Evolutionary conservation across 441 rosid species (phyloP).

Genomic region (Dalechampia spathulata): DNA sequence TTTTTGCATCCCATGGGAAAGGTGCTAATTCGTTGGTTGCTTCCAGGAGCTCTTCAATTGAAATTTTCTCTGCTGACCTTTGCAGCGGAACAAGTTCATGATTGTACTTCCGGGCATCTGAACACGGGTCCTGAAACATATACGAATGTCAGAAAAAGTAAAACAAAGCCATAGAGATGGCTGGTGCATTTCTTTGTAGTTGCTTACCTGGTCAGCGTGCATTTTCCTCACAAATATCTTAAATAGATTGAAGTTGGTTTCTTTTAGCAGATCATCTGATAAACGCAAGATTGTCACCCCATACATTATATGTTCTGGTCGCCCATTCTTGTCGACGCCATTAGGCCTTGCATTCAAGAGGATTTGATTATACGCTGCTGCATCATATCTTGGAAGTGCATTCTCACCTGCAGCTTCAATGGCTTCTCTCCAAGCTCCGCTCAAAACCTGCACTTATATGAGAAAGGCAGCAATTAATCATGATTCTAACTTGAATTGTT

Average conservation of each 20-base stretch:
- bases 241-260: conserved; percentile 45
- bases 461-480: neutral
- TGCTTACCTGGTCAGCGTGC: conserved; percentile 72
- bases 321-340: conserved; percentile 45
- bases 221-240: conserved; percentile 64
- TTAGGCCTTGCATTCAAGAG: conserved; percentile 75
- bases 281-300: conserved; percentile 67
- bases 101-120: conserved; percentile 43
- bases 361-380: conserved; percentile 61
- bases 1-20: conserved; percentile 54
- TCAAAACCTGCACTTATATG: conserved; percentile 43
- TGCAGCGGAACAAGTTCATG: conserved; percentile 42
- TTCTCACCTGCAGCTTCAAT: conserved; percentile 81
- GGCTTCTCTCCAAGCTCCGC: conserved; percentile 60
- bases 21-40: conserved; percentile 46
- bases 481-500: neutral
- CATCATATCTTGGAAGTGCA: conserved; percentile 62
- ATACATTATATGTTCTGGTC: conserved; percentile 44
- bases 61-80: conserved; percentile 36
- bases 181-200: neutral
- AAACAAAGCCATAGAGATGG: neutral
- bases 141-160: neutral
- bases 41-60: conserved; percentile 42
- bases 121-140: conserved; percentile 48
- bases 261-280: conserved; percentile 34